Conservation (phyloP, 176 grass and related monocot species). For the Puccinellia tenuiflora region DNA sequence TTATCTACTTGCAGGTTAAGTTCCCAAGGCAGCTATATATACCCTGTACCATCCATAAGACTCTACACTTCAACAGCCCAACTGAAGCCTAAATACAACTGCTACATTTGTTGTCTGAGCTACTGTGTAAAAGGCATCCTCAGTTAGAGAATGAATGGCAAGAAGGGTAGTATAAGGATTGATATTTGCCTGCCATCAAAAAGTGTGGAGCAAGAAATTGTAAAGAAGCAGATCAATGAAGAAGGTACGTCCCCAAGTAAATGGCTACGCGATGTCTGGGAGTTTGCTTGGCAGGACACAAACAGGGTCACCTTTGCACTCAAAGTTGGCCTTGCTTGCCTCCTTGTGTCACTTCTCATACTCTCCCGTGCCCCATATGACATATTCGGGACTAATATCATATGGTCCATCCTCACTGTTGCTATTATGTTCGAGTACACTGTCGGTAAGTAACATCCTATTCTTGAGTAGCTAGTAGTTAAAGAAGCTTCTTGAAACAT, state of each 20-base stretch:
- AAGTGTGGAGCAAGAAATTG: constrained; percentile 5
- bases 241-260: constrained; percentile 34
- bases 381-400: constrained; percentile 67
- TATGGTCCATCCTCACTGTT: constrained; percentile 89
- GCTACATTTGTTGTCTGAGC: not conserved
- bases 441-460: constrained; percentile 55
- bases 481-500: not conserved
- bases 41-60: constrained; percentile 8
- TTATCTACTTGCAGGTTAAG: constrained; percentile 49
- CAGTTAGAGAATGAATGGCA: constrained; percentile 69
- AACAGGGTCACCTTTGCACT: constrained; percentile 68
- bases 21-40: constrained; percentile 44
- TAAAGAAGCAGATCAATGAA: constrained; percentile 30
- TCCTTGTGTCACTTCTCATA: constrained; percentile 84
- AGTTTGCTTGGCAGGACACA: constrained; percentile 60
- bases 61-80: constrained; percentile 39
- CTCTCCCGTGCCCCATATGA: constrained; percentile 60
- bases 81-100: constrained; percentile 10
- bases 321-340: constrained; percentile 74
- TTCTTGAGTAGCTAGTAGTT: constrained; percentile 8
- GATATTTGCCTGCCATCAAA: constrained; percentile 42
- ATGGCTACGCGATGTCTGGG: constrained; percentile 64
- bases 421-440: constrained; percentile 91
- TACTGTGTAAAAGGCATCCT: constrained; percentile 1
- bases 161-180: constrained; percentile 68